Conservation (phyloP, 139 green algal genomes). For the Zygnema circumcarinatum region DNA sequence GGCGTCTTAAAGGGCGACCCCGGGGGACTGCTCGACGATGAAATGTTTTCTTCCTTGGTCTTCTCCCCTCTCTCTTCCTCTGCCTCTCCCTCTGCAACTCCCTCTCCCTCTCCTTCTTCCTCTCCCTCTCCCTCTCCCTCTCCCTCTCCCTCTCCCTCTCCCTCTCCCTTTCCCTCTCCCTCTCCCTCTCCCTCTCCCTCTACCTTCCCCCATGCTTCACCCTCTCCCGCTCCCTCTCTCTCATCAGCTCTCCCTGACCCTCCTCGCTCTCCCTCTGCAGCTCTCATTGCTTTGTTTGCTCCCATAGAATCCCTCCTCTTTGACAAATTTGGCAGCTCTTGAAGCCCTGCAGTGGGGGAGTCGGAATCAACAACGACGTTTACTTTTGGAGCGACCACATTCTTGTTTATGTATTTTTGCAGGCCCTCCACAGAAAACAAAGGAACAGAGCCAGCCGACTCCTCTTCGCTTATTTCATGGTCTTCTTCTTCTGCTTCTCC, state of each 20-base stretch:
- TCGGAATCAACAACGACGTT: background rate
- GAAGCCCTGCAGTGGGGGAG: background rate
- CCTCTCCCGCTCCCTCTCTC: background rate
- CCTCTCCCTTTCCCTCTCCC: conserved; percentile 15
- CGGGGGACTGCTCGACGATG: too few species aligned
- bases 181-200: background rate
- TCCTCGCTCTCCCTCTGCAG: background rate
- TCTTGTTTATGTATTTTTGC: too few species aligned
- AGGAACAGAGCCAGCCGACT: too few species aligned
- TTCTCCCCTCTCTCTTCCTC: conserved; percentile 5
- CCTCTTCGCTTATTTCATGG: too few species aligned
- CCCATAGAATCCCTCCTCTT: too few species aligned
- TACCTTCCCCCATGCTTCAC: background rate
- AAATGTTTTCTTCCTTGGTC: background rate
- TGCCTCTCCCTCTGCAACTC: background rate
- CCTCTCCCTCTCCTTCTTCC: background rate
- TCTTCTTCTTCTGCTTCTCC: too few species aligned
- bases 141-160: conserved; percentile 1
- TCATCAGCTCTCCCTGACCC: background rate
- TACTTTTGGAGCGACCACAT: too few species aligned
- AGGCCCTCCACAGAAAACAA: background rate
- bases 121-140: background rate
- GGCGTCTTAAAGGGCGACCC: background rate
- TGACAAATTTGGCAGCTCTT: background rate
- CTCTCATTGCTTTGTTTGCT: background rate